phyloP scores from a whole-genome alignment of 2,329 filamentous ascomycete genomes.

The Apiospora rasikravindrae region DNA sequence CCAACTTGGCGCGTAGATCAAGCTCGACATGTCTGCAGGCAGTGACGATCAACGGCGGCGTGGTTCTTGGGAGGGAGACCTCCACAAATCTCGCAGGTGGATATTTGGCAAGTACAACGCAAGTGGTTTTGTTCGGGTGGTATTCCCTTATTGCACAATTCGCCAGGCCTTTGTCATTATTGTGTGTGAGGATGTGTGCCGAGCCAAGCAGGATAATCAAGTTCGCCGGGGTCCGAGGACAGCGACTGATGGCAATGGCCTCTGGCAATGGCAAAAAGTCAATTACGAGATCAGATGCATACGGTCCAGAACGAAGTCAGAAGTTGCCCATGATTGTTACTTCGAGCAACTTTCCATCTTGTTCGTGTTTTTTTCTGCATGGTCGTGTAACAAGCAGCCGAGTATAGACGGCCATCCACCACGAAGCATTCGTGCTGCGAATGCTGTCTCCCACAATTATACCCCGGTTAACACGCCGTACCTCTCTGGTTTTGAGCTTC shows the following conservation, averaged over 20 bases:
- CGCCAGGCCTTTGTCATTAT: not conserved
- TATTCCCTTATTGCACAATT: too few species aligned
- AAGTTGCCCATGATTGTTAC: not conserved
- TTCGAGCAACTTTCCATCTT: not conserved
- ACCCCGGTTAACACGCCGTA: not conserved
- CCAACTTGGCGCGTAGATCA: conserved; percentile 14
- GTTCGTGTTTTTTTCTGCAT: not conserved
- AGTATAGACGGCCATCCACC: not conserved
- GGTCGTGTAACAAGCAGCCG: not conserved
- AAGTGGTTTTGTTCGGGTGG: not conserved
- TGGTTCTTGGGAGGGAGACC: not conserved
- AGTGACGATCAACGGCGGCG: not conserved
- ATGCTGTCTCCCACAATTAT: not conserved
- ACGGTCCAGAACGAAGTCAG: not conserved
- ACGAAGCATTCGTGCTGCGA: not conserved
- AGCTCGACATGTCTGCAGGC: not conserved
- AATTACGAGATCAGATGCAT: not conserved
- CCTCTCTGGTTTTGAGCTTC: not conserved
- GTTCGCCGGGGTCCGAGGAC: not conserved
- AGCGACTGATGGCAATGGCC: not conserved
- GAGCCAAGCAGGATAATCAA: not conserved
- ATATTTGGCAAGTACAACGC: not conserved
- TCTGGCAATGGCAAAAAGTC: not conserved
- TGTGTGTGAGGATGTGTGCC: not conserved
- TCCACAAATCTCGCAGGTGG: not conserved